Evolutionary conservation across 805 yeast genomes (phyloP).

Genomic region (Dipodascopsis tothii): DNA sequence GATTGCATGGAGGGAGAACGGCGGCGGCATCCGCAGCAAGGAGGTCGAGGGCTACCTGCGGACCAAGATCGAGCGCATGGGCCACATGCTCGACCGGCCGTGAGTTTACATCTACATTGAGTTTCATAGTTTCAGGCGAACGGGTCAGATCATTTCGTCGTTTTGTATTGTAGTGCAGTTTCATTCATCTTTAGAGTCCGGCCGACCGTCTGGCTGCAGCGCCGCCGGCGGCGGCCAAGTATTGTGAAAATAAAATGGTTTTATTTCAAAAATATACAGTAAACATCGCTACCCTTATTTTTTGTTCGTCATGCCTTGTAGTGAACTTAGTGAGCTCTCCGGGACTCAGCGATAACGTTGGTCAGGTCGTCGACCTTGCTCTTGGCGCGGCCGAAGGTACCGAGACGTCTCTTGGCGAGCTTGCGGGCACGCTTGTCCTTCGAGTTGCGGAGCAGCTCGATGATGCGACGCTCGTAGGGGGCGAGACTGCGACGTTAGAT

Average conservation of each 20-base stretch:
- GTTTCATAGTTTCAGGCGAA: neutral
- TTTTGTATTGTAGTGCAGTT: neutral
- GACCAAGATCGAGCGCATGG: slow-evolving; percentile 93
- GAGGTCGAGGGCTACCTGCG: slow-evolving; percentile 90
- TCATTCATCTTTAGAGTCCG: too few relatives aligned
- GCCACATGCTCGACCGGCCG: slow-evolving; percentile 61
- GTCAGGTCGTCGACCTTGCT: slow-evolving; percentile 99
- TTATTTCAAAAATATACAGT: slow-evolving; percentile 4
- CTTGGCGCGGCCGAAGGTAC: slow-evolving; percentile 99
- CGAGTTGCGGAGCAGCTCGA: slow-evolving; percentile 98
- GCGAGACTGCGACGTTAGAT: slow-evolving; percentile 47
- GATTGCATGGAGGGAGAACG: slow-evolving; percentile 68
- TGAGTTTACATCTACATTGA: slow-evolving; percentile 3
- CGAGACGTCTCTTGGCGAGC: slow-evolving; percentile 98
- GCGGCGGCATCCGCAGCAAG: slow-evolving; percentile 65
- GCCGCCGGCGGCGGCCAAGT: neutral
- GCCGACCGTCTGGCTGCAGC: too few relatives aligned
- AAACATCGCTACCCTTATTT: slow-evolving; percentile 1
- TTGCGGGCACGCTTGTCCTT: slow-evolving; percentile 99
- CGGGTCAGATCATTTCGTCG: neutral
- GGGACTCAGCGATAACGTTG: slow-evolving; percentile 31
- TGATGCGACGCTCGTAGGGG: slow-evolving; percentile 99
- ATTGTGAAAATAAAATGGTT: neutral
- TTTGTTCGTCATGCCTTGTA: slow-evolving; percentile 1
- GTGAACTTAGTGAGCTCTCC: slow-evolving; percentile 19